A percentile compares a stretch with the other conserved stretches of the same genome.
These are phyloP conservation scores for Alternaria triticina DNA, from an alignment of 2,329 filamentous ascomycete genomes.

Conservation along the genomic window DNA sequence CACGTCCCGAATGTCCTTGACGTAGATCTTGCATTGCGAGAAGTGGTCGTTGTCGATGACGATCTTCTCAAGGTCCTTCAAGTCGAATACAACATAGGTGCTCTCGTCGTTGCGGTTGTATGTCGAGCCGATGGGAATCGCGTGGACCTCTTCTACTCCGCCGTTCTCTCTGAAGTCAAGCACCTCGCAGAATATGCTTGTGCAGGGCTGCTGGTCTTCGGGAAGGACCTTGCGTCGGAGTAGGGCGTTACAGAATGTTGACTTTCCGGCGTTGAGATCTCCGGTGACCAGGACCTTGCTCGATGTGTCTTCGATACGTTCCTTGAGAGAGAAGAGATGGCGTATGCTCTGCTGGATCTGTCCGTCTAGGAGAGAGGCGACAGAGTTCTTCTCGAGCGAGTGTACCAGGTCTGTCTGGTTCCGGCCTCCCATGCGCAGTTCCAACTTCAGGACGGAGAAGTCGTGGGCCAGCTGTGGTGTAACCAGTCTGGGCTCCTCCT, in stretches of 20 bases:
- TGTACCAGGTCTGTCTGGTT: slow-evolving; percentile 92
- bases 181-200: slow-evolving; percentile 97
- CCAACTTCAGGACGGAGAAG: slow-evolving; percentile 93
- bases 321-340: slow-evolving; percentile 83
- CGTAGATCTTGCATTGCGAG: slow-evolving; percentile 95
- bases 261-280: slow-evolving; percentile 96
- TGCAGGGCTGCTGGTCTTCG: slow-evolving; percentile 97
- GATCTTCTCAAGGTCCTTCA: slow-evolving; percentile 83
- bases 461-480: slow-evolving; percentile 93
- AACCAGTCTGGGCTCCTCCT: slow-evolving; percentile 79
- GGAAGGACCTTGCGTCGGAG: slow-evolving; percentile 89
- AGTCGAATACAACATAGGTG: slow-evolving; percentile 85
- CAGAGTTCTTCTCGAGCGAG: slow-evolving; percentile 88
- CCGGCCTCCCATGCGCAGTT: slow-evolving; percentile 85
- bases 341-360: slow-evolving; percentile 94
- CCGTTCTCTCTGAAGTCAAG: slow-evolving; percentile 90
- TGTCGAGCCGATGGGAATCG: slow-evolving; percentile 77
- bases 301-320: slow-evolving; percentile 95
- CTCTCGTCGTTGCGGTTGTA: slow-evolving; percentile 93
- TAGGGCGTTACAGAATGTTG: slow-evolving; percentile 98
- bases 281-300: slow-evolving; percentile 97
- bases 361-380: slow-evolving; percentile 88
- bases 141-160: slow-evolving; percentile 92
- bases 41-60: slow-evolving; percentile 89
- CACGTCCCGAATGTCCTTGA: slow-evolving; percentile 85